Evolutionary conservation across 164 flowering plant species (phyloP).

Genomic region (Paratinospora sagittata): DNA sequence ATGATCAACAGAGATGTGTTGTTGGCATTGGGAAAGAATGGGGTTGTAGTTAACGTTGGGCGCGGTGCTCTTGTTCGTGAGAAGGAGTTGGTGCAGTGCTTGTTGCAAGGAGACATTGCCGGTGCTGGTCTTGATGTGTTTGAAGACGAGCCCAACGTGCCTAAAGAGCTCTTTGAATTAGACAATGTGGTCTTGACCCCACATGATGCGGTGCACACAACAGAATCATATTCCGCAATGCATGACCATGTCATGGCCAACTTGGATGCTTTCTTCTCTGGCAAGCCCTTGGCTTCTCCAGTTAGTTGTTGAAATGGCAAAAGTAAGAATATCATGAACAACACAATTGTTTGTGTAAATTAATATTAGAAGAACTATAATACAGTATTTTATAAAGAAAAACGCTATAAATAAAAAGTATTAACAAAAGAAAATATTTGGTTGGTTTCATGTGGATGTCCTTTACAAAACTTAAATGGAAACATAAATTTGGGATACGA

Average conservation of each 20-base stretch:
- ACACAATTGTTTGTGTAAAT: too few relatives aligned
- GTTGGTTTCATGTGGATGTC: too few relatives aligned
- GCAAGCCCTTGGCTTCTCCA: conserved; percentile 42
- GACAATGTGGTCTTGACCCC: conserved; percentile 70
- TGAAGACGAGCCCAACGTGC: conserved; percentile 70
- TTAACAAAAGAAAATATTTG: too few relatives aligned
- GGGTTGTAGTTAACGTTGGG: conserved; percentile 52
- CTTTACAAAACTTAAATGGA: too few relatives aligned
- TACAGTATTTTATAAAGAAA: too few relatives aligned
- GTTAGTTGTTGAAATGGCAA: neutral
- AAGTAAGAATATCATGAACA: too few relatives aligned
- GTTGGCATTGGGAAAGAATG: conserved; percentile 56
- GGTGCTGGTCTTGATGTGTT: conserved; percentile 89
- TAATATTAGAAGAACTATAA: too few relatives aligned
- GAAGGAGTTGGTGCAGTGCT: conserved; percentile 48
- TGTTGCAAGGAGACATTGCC: conserved; percentile 48
- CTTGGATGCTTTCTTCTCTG: conserved; percentile 62
- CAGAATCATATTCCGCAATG: conserved; percentile 31
- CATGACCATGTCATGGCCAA: conserved; percentile 37
- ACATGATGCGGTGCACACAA: conserved; percentile 44
- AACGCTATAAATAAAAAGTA: too few relatives aligned
- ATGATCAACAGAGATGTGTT: conserved; percentile 53
- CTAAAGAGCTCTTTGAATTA: conserved; percentile 41
- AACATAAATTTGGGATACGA: too few relatives aligned
- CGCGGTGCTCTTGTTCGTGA: conserved; percentile 69